A percentile compares a stretch with the other conserved stretches of the same genome.
These are phyloP conservation scores for Trichoderma sp. DNA, from an alignment of 2,329 filamentous ascomycete genomes.

Conservation along the genomic window DNA sequence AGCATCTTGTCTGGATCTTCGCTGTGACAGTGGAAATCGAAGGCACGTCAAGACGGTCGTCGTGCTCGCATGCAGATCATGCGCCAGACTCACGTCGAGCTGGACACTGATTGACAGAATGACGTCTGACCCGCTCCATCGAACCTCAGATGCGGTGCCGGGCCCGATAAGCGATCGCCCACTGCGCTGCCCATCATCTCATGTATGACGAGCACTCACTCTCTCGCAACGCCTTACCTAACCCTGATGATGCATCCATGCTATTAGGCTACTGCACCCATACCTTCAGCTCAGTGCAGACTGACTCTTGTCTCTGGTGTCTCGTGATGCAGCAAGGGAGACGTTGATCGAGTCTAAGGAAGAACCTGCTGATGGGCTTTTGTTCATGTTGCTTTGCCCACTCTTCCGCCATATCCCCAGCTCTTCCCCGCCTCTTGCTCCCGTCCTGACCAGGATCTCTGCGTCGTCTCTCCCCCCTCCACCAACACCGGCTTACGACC, in stretches of 20 bases:
- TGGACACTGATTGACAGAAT: not conserved
- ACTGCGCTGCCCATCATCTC: not conserved
- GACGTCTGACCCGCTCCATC: constrained; percentile 1
- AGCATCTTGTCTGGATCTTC: too few species aligned
- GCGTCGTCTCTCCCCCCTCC: not conserved
- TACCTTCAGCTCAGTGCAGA: too few species aligned
- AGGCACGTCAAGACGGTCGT: too few species aligned
- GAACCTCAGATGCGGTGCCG: not conserved
- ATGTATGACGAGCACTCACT: constrained; percentile 10
- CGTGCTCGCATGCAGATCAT: constrained; percentile 10
- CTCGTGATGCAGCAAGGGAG: not conserved
- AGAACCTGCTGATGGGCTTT: not conserved
- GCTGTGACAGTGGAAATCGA: too few species aligned
- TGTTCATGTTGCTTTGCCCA: too few species aligned
- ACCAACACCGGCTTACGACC: constrained; percentile 10
- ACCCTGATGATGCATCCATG: too few species aligned
- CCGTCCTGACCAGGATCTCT: not conserved
- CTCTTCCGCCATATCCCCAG: not conserved
- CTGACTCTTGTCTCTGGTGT: too few species aligned
- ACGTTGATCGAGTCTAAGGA: not conserved
- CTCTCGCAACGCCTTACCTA: not conserved
- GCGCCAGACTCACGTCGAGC: not conserved
- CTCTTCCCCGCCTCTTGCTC: not conserved
- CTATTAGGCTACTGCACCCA: too few species aligned
- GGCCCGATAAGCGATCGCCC: constrained; percentile 8